Evolutionary conservation across 140 eudicot species (phyloP).

Genomic region (Flaveria floridana): DNA sequence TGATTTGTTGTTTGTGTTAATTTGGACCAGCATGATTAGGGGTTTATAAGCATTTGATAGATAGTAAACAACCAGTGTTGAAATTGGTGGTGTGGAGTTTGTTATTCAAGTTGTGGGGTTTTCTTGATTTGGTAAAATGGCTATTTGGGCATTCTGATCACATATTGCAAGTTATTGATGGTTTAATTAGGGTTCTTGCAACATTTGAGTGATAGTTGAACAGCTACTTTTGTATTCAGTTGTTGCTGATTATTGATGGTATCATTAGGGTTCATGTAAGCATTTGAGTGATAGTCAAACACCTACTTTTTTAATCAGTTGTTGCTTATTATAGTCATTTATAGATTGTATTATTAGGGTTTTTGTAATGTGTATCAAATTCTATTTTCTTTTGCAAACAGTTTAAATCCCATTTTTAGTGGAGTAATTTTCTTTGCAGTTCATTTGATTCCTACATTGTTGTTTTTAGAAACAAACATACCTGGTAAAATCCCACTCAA

Average conservation of each 20-base stretch:
- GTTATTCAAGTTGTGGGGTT: background rate
- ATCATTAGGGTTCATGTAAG: constrained; percentile 13
- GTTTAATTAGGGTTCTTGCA: no score
- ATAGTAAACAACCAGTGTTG: constrained; percentile 11
- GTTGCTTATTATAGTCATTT: background rate
- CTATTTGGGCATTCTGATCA: background rate
- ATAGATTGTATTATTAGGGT: background rate
- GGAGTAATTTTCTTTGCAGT: background rate
- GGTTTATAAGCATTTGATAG: constrained; percentile 14
- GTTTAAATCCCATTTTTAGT: background rate
- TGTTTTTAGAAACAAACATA: background rate
- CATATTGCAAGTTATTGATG: background rate
- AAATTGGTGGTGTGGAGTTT: background rate
- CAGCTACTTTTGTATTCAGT: no score
- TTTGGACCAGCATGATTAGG: constrained; percentile 20
- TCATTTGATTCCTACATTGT: background rate
- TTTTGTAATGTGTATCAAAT: constrained; percentile 6
- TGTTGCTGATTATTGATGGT: background rate
- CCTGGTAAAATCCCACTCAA: no score
- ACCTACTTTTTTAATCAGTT: background rate
- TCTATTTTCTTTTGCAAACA: constrained; percentile 12
- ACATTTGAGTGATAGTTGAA: no score
- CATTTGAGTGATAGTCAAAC: constrained; percentile 17
- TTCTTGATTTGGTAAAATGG: constrained; percentile 16
- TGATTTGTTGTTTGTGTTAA: background rate